These are phyloP conservation scores for Malus sieversii DNA, from an alignment of 306 rosid species.

Conservation along the genomic window DNA sequence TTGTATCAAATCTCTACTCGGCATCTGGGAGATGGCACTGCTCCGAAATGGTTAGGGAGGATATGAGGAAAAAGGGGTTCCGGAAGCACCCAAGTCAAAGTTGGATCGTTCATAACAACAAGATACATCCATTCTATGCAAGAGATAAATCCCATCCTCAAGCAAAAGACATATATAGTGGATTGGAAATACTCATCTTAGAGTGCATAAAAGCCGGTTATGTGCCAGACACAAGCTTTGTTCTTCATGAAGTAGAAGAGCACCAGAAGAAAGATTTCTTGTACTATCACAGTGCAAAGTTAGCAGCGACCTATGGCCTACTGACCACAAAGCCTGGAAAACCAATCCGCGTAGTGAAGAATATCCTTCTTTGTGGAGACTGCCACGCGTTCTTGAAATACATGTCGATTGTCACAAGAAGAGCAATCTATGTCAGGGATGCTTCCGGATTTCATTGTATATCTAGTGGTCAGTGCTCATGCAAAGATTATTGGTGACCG, in stretches of 20 bases:
- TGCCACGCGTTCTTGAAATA: conserved; percentile 73
- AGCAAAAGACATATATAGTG: conserved; percentile 66
- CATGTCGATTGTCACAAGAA: conserved; percentile 55
- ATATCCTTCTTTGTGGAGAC: conserved; percentile 75
- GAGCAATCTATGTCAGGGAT: conserved; percentile 61
- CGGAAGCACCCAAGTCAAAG: conserved; percentile 70
- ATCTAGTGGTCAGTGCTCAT: conserved; percentile 68
- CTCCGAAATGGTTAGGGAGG: conserved; percentile 58
- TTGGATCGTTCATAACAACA: conserved; percentile 52
- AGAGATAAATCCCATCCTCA: conserved; percentile 78
- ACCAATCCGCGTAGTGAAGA: conserved; percentile 67
- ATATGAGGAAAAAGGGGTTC: conserved; percentile 67
- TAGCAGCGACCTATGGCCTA: conserved; percentile 69
- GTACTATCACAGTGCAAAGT: conserved; percentile 63
- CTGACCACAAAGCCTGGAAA: conserved; percentile 53
- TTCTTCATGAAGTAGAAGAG: conserved; percentile 88
- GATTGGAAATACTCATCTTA: conserved; percentile 61
- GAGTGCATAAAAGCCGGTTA: conserved; percentile 80
- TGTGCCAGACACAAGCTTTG: conserved; percentile 68
- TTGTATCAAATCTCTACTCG: conserved; percentile 74
- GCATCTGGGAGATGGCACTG: conserved; percentile 87
- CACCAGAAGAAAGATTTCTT: conserved; percentile 60
- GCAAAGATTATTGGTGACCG: conserved; percentile 65
- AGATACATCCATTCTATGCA: conserved; percentile 66
- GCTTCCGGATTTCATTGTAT: conserved; percentile 81